Conservation (phyloP, 768 basidiomycete genomes). For the Leccinum olivaceopallidum region DNA sequence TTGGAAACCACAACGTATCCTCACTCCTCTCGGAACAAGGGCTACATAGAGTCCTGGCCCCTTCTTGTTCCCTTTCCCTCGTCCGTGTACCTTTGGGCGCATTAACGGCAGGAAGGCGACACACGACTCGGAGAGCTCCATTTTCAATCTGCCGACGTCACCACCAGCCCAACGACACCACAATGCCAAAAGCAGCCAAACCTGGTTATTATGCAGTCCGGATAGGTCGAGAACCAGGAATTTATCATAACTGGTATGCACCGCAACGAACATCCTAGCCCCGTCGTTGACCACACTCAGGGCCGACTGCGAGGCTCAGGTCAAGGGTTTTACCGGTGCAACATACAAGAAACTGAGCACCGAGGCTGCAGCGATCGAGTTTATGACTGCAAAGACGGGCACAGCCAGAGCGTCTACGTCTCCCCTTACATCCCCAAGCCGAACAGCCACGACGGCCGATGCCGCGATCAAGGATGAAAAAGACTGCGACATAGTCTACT, state of each 20-base stretch:
- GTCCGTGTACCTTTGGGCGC: neutral
- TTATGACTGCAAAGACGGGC: constrained; percentile 39
- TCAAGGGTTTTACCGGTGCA: constrained; percentile 62
- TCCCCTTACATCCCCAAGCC: constrained; percentile 33
- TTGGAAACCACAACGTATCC: constrained; percentile 15
- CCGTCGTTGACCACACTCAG: constrained; percentile 40
- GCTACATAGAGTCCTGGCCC: neutral
- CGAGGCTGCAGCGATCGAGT: constrained; percentile 58
- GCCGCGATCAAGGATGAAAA: constrained; percentile 26
- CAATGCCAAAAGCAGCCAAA: constrained; percentile 43
- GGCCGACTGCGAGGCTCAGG: constrained; percentile 70
- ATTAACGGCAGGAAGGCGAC: neutral
- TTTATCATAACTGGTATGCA: constrained; percentile 70
- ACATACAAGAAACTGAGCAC: constrained; percentile 67
- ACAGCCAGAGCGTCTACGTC: constrained; percentile 11
- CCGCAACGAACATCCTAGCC: constrained; percentile 32
- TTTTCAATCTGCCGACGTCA: constrained; percentile 1
- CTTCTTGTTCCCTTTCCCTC: neutral
- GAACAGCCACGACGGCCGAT: neutral
- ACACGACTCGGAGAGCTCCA: neutral
- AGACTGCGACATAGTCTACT: constrained; percentile 62
- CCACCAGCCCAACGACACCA: neutral
- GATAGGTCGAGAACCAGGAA: constrained; percentile 60
- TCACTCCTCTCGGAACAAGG: constrained; percentile 20
- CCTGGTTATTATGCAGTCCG: constrained; percentile 72